phyloP scores from a whole-genome alignment of 1,284 basidiomycete genomes.

The Lignosus rhinocerotis region DNA sequence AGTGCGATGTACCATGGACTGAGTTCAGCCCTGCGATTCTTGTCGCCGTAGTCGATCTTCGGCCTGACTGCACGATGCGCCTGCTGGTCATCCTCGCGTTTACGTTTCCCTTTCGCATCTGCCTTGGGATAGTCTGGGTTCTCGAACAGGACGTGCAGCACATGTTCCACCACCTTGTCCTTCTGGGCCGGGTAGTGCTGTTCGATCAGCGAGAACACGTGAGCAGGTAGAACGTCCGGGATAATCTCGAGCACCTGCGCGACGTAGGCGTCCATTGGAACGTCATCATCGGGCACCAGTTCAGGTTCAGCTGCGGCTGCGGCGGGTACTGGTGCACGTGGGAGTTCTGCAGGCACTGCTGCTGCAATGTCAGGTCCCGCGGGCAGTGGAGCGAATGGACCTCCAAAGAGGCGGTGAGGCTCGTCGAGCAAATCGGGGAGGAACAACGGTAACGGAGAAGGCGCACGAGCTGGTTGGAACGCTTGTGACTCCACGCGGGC shows the following conservation, averaged over 20 bases:
- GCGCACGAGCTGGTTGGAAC: neutral
- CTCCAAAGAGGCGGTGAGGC: neutral
- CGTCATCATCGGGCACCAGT: neutral
- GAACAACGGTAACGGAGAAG: slow-evolving; percentile 9
- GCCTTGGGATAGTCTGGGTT: slow-evolving; percentile 60
- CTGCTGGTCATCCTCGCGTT: slow-evolving; percentile 31
- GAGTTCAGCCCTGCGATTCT: slow-evolving; percentile 41
- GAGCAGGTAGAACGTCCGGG: slow-evolving; percentile 61
- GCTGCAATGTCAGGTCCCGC: neutral
- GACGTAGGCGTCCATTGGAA: slow-evolving; percentile 30
- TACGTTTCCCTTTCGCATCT: slow-evolving; percentile 53
- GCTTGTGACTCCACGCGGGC: neutral
- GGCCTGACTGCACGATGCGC: slow-evolving; percentile 30
- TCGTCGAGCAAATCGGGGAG: slow-evolving; percentile 3
- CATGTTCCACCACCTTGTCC: slow-evolving; percentile 47
- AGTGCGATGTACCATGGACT: slow-evolving; percentile 49
- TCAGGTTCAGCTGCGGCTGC: too few species aligned
- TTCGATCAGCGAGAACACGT: slow-evolving; percentile 48
- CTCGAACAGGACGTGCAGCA: slow-evolving; percentile 64
- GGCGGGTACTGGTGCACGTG: neutral
- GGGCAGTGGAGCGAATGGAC: neutral
- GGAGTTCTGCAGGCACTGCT: neutral
- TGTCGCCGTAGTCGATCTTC: slow-evolving; percentile 53
- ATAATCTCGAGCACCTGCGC: slow-evolving; percentile 63
- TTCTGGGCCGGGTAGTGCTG: slow-evolving; percentile 35